Evolutionary conservation across 2,329 filamentous ascomycete genomes (phyloP).

Genomic region (Onygena corvina): DNA sequence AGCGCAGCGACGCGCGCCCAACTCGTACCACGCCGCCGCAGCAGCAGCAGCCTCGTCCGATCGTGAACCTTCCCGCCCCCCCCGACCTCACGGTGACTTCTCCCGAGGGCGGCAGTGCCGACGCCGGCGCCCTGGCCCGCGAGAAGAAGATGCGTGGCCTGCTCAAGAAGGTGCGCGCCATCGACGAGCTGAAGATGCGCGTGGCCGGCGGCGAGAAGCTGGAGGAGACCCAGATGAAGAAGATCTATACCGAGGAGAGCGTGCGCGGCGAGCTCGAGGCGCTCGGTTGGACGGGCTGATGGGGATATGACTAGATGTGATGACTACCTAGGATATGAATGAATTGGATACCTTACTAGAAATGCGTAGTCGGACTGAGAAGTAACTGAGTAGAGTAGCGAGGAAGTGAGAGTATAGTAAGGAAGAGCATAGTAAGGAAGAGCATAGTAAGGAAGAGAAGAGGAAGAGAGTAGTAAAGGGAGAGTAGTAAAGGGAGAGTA

Average conservation of each 20-base stretch:
- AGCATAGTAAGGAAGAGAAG: too few species aligned
- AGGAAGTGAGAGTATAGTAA: too few species aligned
- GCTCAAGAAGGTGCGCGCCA: slow-evolving; percentile 93
- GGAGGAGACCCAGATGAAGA: slow-evolving; percentile 96
- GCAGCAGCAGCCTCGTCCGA: slow-evolving; percentile 4
- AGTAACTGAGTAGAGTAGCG: too few species aligned
- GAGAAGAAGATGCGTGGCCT: slow-evolving; percentile 92
- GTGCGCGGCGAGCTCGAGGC: slow-evolving; percentile 72
- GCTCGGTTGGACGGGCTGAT: slow-evolving; percentile 39
- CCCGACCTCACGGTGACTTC: slow-evolving; percentile 26
- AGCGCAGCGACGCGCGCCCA: slow-evolving; percentile 18
- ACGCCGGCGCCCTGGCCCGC: slow-evolving; percentile 32
- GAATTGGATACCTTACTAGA: too few species aligned
- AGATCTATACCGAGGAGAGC: slow-evolving; percentile 77
- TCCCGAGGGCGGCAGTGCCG: slow-evolving; percentile 12
- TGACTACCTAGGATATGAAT: background rate
- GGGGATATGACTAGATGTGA: background rate
- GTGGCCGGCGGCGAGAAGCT: slow-evolving; percentile 89
- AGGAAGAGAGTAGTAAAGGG: too few species aligned
- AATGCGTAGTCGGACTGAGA: too few species aligned
- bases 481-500: too few species aligned
- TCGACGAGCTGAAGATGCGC: slow-evolving; percentile 96
- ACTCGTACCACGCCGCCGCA: slow-evolving; percentile 11
- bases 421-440: too few species aligned
- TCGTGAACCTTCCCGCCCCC: slow-evolving; percentile 11